Percentiles rank a stretch among this genome's conserved stretches.
Conservation (phyloP, 371 early-diverging fungal genomes). For the Mucor racemosus region DNA sequence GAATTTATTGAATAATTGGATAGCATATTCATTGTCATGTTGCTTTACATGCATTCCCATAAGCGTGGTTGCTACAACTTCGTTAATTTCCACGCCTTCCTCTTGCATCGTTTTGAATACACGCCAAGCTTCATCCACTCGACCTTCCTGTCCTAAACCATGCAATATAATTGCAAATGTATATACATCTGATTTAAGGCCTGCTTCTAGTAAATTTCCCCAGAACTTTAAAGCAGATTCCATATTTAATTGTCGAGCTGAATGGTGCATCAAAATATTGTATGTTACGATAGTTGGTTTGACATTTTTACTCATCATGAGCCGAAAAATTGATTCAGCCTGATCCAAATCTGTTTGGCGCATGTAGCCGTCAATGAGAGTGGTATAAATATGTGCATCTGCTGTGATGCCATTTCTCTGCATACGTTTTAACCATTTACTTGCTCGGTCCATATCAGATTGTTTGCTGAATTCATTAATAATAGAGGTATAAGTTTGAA, state of each 20-base stretch:
- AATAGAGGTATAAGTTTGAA: constrained; percentile 42
- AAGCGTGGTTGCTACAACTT: constrained; percentile 43
- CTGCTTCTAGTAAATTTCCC: constrained; percentile 41
- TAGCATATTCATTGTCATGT: constrained; percentile 44
- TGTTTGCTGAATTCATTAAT: constrained; percentile 38
- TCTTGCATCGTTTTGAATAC: constrained; percentile 41
- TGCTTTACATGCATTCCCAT: constrained; percentile 56
- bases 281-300: constrained; percentile 50
- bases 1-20: constrained; percentile 41
- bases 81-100: constrained; percentile 31
- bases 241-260: constrained; percentile 42
- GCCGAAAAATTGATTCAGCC: constrained; percentile 40
- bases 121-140: constrained; percentile 53
- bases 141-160: constrained; percentile 39
- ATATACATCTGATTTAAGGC: constrained; percentile 47
- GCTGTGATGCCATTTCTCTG: constrained; percentile 27
- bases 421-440: constrained; percentile 48
- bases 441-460: constrained; percentile 42
- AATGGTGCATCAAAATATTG: constrained; percentile 54
- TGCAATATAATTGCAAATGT: constrained; percentile 55
- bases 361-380: constrained; percentile 56
- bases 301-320: constrained; percentile 41
- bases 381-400: constrained; percentile 49
- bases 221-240: constrained; percentile 49
- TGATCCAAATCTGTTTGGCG: constrained; percentile 37